Conservation (phyloP, 345 rosid species). For the Excoecaria cochinchinensis region DNA sequence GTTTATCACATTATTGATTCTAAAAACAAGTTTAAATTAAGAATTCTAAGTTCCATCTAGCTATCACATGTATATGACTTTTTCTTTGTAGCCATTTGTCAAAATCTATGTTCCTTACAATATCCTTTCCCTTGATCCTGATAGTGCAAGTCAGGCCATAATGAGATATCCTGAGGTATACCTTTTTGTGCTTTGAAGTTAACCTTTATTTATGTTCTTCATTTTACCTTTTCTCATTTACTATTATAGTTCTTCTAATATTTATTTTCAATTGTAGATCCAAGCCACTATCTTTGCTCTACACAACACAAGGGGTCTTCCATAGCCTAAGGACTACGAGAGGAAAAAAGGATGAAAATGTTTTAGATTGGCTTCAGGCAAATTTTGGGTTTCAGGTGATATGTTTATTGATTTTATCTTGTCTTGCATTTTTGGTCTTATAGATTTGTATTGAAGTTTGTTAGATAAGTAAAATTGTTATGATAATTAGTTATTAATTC, state of each 20-base stretch:
- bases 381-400: constrained; percentile 99
- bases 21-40: too few relatives aligned
- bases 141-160: constrained; percentile 95
- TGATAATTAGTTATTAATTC: too few relatives aligned
- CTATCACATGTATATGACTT: constrained; percentile 4
- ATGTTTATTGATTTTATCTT: neutral
- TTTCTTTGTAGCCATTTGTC: constrained; percentile 15
- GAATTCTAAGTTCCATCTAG: neutral
- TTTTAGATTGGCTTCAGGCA: constrained; percentile 97
- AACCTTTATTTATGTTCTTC: neutral
- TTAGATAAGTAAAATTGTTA: constrained; percentile 5
- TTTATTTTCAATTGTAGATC: constrained; percentile 48
- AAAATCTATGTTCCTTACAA: constrained; percentile 93
- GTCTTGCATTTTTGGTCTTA: neutral
- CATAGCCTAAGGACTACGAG: constrained; percentile 84
- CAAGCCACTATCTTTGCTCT: constrained; percentile 93
- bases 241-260: neutral
- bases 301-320: constrained; percentile 98
- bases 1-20: too few relatives aligned
- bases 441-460: neutral
- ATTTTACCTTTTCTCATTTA: constrained; percentile 10
- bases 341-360: constrained; percentile 83
- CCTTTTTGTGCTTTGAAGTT: constrained; percentile 12
- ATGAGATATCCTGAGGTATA: constrained; percentile 95
- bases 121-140: constrained; percentile 98